Base-by-base conservation (phyloP, 352 stramenopile species). In the Globisporangium parvum region DNA sequence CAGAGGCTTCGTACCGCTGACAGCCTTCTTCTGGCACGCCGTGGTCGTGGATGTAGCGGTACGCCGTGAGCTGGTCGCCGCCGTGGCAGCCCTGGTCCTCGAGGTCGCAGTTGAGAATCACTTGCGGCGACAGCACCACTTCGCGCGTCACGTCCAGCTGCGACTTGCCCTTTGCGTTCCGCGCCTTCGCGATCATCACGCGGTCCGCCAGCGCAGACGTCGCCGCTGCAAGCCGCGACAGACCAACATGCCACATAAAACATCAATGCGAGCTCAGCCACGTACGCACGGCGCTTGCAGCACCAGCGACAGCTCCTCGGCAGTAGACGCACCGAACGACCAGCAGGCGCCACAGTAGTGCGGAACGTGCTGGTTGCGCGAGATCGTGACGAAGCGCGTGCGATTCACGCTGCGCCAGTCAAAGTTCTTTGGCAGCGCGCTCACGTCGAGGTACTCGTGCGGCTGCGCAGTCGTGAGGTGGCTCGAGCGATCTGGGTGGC, bases 21-120 rank as follows among this genome's bases (percentile, higher is more conserved):
- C 94, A 98, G 10, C 94, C 95, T 71, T 99, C 95, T 57, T 97
- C 96, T 0, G 94, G 93, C 35, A 98, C 83, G 18, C 83, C 87
- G 31, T 96, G 80, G 55, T 98, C 66, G 51, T 96, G 76, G 33
- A 96, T 97, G 62, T 82, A 96, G 60, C 88, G 80, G 71, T 98
- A 99, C 11, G 91, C 92, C 39, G 86, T 80, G 21, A 96, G 69
- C 51, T 95, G 84, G 64, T 90, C 85, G 37, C 97, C 97, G 28
- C 96, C 96, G 69, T 97, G 88, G 70, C 96, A 99, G 37, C 85
- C 84, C 33, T 83, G 61, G 75, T 91, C 82, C 45, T 87, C 85
- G 42, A 86, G 66, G 50, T 95, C 87, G 62, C 87, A 96, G 66
- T 96, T 94, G n/a, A 96, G 73, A 9, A 96, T 48, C 47, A 95